Percentiles rank a stretch among this genome's conserved stretches.
Conservation (phyloP, 129 eudicot species). For the Scalesia atractyloides region DNA sequence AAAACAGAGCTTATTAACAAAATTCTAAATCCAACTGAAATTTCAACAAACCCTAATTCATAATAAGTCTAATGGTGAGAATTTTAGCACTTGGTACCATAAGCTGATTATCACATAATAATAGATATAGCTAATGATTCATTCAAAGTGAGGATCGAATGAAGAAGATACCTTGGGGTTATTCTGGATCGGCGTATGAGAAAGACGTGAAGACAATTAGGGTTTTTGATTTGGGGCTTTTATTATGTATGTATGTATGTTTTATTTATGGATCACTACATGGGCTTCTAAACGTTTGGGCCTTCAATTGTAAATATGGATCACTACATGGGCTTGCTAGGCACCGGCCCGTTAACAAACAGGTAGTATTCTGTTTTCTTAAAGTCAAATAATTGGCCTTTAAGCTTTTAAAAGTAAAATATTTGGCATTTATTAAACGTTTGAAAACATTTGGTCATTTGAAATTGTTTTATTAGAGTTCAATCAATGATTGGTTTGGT, state of each 20-base stretch:
- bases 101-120: neutral
- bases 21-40: neutral
- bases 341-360: neutral
- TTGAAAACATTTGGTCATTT: too few species aligned
- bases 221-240: neutral
- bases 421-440: too few species aligned
- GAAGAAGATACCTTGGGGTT: neutral
- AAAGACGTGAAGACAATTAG: neutral
- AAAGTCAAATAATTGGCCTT: too few species aligned
- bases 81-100: neutral
- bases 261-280: neutral
- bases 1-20: neutral
- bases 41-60: neutral
- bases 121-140: neutral
- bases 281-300: neutral
- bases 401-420: too few species aligned
- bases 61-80: neutral
- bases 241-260: too few species aligned
- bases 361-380: too few species aligned
- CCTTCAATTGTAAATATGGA: neutral
- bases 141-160: neutral
- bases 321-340: too few species aligned
- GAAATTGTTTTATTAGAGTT: too few species aligned
- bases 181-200: neutral
- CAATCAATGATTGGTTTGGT: too few species aligned